Evolutionary conservation across 2,329 filamentous ascomycete species (phyloP), one percentile per base, ranked within the genome.

Genomic region (Calonectria leucothoes): DNA sequence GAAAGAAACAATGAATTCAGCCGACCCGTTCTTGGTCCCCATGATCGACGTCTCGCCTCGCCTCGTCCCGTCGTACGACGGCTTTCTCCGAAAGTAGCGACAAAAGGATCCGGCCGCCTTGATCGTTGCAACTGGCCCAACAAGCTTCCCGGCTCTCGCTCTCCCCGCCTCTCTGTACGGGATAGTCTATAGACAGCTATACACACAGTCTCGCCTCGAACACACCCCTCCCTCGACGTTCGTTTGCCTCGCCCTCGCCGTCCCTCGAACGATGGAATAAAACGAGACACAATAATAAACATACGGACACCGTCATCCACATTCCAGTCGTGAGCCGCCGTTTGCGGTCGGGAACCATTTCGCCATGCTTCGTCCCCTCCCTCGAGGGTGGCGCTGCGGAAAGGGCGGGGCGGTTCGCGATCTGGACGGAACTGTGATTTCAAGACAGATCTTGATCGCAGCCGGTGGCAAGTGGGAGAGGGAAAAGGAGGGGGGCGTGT

Each of bases 31-130:
- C 33, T 31, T 39, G 25, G 42, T 55, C 69, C 57, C 23, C 64
- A 45, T 42, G 39, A 72, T 57, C 65, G 64, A 25, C 51, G 45
- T 10, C 51, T 65, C 61, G 57, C 52, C 37, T 59, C 69, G 57
- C 59, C 68, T 57, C 67, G 49, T 74, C 75, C 75, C 73, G 69
- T 74, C 52, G 55, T 11, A 55, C 25, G 65, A 39, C 51, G 55
- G 35, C 14, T 27, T 61, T 25, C 33, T 39, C 55, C 55, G 55
- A 39, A 33, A 59, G 20, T 10, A 25, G 55, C 6, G 23, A 20
- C 27, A 23, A 27, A 15, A 4, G 14, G 39, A 39, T 39, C 33
- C n/a, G 23, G 55, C 17, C 55, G 33, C 39, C 55, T 27, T 27
- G 12, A 33, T 35, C 3, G n/a, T 59, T 59, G 55, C 55, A 35